These are phyloP conservation scores for Thermoascus crustaceus DNA, from an alignment of 2,329 filamentous ascomycete genomes.

Conservation along the genomic window DNA sequence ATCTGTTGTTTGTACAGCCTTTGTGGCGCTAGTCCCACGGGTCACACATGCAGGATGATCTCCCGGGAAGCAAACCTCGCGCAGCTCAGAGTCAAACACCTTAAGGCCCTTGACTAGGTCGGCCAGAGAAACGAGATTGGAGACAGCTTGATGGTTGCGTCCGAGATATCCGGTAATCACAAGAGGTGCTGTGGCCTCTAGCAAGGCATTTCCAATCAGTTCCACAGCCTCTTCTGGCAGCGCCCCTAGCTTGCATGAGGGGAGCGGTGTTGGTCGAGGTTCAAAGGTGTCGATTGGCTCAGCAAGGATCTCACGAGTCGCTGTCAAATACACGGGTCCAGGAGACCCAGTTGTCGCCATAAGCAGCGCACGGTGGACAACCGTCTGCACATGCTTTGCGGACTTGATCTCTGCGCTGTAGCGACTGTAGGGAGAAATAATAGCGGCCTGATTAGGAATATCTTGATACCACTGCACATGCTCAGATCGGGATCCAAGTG, in stretches of 20 bases:
- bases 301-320: constrained; percentile 72
- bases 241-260: constrained; percentile 56
- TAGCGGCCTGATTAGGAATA: constrained; percentile 67
- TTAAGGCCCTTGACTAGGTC: constrained; percentile 38
- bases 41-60: constrained; percentile 52
- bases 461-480: constrained; percentile 81
- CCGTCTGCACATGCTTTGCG: constrained; percentile 74
- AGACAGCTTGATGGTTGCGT: constrained; percentile 34
- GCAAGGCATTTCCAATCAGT: constrained; percentile 31
- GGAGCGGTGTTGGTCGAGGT: constrained; percentile 59
- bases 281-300: constrained; percentile 63
- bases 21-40: constrained; percentile 63
- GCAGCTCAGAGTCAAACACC: constrained; percentile 42
- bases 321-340: constrained; percentile 71
- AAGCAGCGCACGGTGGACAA: constrained; percentile 72
- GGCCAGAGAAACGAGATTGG: constrained; percentile 37
- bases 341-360: constrained; percentile 67
- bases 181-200: constrained; percentile 38
- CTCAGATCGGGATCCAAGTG: constrained; percentile 63
- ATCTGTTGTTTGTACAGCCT: constrained; percentile 65
- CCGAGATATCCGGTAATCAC: constrained; percentile 44
- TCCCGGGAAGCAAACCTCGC: constrained; percentile 38
- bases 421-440: constrained; percentile 74
- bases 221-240: constrained; percentile 39
- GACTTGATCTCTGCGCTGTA: constrained; percentile 75